A percentile compares a stretch with the other conserved stretches of the same genome.
Conservation (phyloP, 805 yeast genomes). For the Monosporozyma yasuniensis region DNA sequence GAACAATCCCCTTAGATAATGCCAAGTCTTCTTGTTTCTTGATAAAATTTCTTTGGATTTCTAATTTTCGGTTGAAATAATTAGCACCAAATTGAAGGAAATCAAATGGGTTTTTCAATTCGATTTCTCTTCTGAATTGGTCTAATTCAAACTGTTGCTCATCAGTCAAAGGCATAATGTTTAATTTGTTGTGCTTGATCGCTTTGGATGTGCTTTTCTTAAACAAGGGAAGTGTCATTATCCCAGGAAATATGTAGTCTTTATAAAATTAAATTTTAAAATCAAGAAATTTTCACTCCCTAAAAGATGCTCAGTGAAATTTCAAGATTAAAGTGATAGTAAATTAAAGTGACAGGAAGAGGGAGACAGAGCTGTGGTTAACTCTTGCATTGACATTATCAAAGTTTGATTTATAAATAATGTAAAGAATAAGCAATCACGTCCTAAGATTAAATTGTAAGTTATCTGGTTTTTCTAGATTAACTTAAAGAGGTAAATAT, state of each 20-base stretch:
- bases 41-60: slow-evolving; percentile 37
- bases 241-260: background rate
- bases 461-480: too few relatives aligned
- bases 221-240: background rate
- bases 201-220: background rate
- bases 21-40: slow-evolving; percentile 29
- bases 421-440: too few relatives aligned
- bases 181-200: background rate
- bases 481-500: too few relatives aligned
- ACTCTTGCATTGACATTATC: too few relatives aligned
- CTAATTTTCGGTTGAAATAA: slow-evolving; percentile 55
- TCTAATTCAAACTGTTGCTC: slow-evolving; percentile 40
- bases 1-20: slow-evolving; percentile 40
- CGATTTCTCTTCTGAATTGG: slow-evolving; percentile 51
- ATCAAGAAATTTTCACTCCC: background rate
- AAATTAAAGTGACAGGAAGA: background rate
- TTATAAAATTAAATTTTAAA: background rate
- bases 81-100: slow-evolving; percentile 67
- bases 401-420: too few relatives aligned
- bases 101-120: slow-evolving; percentile 51
- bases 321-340: background rate
- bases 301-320: background rate
- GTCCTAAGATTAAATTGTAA: too few relatives aligned
- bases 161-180: background rate
- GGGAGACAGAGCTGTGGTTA: background rate